Percentiles rank a stretch among this genome's conserved stretches.
Evolutionary conservation across 2,329 filamentous ascomycete species (phyloP).

Genomic region (Diplodia seriata): DNA sequence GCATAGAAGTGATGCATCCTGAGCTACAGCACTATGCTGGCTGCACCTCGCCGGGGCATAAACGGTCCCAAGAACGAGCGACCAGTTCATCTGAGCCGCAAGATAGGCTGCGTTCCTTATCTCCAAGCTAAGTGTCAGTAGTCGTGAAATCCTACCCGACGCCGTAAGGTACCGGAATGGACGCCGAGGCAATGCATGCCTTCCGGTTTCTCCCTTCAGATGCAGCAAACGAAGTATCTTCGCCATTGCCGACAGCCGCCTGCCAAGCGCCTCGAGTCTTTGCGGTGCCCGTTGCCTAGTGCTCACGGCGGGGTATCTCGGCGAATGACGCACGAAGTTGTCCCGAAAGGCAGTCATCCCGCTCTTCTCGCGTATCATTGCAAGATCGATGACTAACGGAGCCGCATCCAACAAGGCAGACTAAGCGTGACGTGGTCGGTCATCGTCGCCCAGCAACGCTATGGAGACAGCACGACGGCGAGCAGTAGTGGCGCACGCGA

Average conservation of each 20-base stretch:
- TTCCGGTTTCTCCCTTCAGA: constrained; percentile 1
- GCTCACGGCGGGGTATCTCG: background rate
- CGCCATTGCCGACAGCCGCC: constrained; percentile 12
- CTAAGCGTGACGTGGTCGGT: constrained; percentile 20
- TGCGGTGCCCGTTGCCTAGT: background rate
- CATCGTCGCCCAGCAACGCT: background rate
- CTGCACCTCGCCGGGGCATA: too few species aligned
- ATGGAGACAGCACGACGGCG: background rate
- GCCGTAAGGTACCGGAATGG: constrained; percentile 1
- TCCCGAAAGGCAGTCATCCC: background rate
- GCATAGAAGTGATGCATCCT: background rate
- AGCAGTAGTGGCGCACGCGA: constrained; percentile 13
- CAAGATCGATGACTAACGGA: constrained; percentile 15
- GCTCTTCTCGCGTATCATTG: background rate
- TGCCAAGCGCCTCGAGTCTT: background rate
- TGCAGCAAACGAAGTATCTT: background rate
- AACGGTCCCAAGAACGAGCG: background rate
- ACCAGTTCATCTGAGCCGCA: background rate
- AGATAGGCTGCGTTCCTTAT: background rate
- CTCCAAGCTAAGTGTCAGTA: background rate
- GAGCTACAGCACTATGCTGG: background rate
- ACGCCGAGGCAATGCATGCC: constrained; percentile 15
- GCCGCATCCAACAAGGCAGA: background rate
- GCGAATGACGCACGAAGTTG: constrained; percentile 5
- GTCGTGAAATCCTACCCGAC: too few species aligned